Percentiles rank a stretch among this genome's conserved stretches.
Conservation (phyloP, 495 filamentous ascomycete genomes). For the Aspergillus biplanus region DNA sequence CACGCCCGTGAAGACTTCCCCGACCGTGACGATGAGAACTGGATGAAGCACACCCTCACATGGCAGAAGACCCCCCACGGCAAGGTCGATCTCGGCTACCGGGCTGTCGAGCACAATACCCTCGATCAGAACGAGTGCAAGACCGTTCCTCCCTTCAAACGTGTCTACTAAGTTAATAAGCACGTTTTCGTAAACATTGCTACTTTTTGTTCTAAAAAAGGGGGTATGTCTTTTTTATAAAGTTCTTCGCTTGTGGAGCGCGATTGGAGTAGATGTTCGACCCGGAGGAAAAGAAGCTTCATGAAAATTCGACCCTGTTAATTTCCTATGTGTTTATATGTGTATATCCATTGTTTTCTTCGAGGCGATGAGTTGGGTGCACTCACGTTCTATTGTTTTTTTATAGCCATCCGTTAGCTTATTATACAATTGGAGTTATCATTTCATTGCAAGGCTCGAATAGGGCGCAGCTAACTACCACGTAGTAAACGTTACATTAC, state of each 20-base stretch:
- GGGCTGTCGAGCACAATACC: constrained; percentile 74
- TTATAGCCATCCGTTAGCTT: constrained; percentile 43
- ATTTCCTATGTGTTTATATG: constrained; percentile 46
- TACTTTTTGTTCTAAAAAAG: constrained; percentile 10
- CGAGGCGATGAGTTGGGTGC: constrained; percentile 49
- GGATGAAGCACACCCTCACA: constrained; percentile 98
- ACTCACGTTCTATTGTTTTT: constrained; percentile 47
- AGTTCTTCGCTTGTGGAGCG: constrained; percentile 4
- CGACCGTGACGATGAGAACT: constrained; percentile 87
- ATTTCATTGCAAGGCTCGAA: constrained; percentile 12
- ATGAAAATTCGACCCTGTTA: constrained; percentile 47
- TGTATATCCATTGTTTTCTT: constrained; percentile 52
- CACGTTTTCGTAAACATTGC: constrained; percentile 8
- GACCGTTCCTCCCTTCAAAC: constrained; percentile 85
- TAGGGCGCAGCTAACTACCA: neutral
- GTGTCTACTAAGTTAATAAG: constrained; percentile 78
- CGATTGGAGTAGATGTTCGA: constrained; percentile 14
- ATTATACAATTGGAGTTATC: constrained; percentile 37
- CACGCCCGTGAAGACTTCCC: constrained; percentile 96
- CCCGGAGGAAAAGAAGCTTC: constrained; percentile 30
- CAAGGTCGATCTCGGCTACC: constrained; percentile 75
- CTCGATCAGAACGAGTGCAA: constrained; percentile 90
- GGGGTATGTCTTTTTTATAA: constrained; percentile 11
- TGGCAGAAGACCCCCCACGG: constrained; percentile 91
- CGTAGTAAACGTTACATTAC: neutral